Base-by-base conservation (phyloP, 2,329 filamentous ascomycete species). In the Colletotrichum limetticola region DNA sequence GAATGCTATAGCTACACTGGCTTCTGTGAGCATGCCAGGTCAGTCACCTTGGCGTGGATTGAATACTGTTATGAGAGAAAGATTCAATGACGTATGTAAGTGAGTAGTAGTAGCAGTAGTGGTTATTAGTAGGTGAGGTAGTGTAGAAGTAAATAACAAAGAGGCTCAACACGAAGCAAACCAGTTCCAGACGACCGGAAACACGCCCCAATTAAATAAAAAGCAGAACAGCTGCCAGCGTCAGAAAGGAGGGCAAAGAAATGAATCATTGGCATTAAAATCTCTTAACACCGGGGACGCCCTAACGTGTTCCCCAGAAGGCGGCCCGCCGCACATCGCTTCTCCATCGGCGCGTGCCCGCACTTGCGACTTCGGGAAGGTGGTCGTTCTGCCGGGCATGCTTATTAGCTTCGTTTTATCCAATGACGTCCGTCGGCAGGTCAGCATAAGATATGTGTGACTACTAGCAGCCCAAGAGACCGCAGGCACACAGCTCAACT, bases 361-460 rank as follows among this genome's bases (percentile, higher is more conserved):
- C 52, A 11, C 32, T 26, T 57, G 35, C 30, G 30, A 8, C 62
- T 22, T 65, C 52, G 53, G 49, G 24, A 65, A 57, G 49, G 52
- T 56, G 30, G n/a, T 26, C 16, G 14, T 32, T 55, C 14, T 55
- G 49, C 61, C 61, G 61, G 37, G 30, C 37, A 28, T 30, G 19
- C 24, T n/a, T 12, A 2, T 8, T 7, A 26, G 46, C n/a, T 12
- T 32, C 37, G 30, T 35, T 4, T 30, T 55, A 46, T 53, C 49
- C 60, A 55, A 64, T 37, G 46, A 53, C 46, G 49, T 64, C 61
- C 22, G 61, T 28, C 35, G 61, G 53, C 30, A 64, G 42, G 42
- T 49, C 16, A 49, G 42, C 42, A 11, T 16, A 49, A 49, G 61
- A 12, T 32, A 35, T 14, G 16, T 63, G 49, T 19, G 46, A 35